phyloP scores from a whole-genome alignment of 2,329 filamentous ascomycete genomes.

The Colletotrichum limetticola region DNA sequence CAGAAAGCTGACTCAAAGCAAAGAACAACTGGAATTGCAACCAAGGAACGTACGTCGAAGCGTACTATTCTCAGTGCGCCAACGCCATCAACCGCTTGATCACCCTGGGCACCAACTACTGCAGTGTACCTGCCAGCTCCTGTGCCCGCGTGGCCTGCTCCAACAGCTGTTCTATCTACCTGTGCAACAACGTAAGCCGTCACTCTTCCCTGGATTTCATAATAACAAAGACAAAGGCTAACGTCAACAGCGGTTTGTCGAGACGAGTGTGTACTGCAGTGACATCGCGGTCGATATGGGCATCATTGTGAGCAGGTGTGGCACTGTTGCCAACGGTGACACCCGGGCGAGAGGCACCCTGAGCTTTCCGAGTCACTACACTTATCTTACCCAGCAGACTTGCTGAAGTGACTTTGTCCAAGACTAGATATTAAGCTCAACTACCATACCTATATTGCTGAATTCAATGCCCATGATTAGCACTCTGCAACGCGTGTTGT shows the following conservation, averaged over 20 bases:
- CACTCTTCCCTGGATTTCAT: too few species aligned
- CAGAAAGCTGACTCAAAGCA: neutral
- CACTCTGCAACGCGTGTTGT: too few species aligned
- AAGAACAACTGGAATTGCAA: constrained; percentile 2
- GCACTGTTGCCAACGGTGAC: neutral
- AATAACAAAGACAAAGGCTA: neutral
- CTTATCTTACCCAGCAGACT: neutral
- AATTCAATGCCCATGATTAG: rapidly evolving
- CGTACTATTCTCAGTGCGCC: constrained; percentile 7
- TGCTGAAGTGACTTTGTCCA: neutral
- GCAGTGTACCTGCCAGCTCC: neutral
- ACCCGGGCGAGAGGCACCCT: neutral
- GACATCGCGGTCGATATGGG: constrained; percentile 6
- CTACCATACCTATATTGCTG: too few species aligned
- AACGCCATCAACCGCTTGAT: neutral
- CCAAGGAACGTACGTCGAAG: neutral
- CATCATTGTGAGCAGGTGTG: neutral
- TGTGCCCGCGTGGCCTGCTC: constrained; percentile 26
- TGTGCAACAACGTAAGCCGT: constrained; percentile 25
- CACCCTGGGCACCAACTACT: constrained; percentile 4
- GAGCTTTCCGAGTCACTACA: neutral
- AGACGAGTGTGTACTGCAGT: neutral
- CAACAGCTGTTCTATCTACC: constrained; percentile 16
- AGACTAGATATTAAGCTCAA: too few species aligned
- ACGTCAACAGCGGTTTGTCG: neutral